phyloP scores from a whole-genome alignment of 202 grass and related monocot species.

The Digitaria exilis region DNA sequence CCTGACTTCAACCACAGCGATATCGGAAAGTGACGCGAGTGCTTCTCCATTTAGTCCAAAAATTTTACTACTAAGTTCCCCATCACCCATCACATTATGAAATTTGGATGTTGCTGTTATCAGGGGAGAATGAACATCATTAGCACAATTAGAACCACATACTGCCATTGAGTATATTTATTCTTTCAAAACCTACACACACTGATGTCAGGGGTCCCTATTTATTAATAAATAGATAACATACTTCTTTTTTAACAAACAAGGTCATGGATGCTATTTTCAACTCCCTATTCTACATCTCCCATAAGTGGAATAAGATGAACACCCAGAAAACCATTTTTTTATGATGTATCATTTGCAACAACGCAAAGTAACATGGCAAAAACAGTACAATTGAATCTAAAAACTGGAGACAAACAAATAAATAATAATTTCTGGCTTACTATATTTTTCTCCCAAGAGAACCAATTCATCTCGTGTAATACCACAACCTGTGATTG shows the following conservation, averaged over 20 bases:
- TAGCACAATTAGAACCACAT: conserved; percentile 20
- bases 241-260: background rate
- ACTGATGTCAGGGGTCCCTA: background rate
- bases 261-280: conserved; percentile 9
- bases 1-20: conserved; percentile 90
- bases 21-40: conserved; percentile 85
- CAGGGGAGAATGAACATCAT: conserved; percentile 15
- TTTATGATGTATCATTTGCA: conserved; percentile 23
- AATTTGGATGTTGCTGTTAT: conserved; percentile 75
- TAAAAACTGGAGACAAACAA: background rate
- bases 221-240: conserved; percentile 12
- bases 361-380: conserved; percentile 23
- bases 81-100: conserved; percentile 35
- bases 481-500: conserved; percentile 78
- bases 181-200: background rate
- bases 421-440: conserved; percentile 34
- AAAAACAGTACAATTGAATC: conserved; percentile 16
- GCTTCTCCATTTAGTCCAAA: conserved; percentile 78
- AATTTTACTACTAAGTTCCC: conserved; percentile 42
- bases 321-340: background rate
- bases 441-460: conserved; percentile 87
- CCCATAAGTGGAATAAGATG: conserved; percentile 6
- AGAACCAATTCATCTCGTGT: conserved; percentile 89
- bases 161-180: background rate
- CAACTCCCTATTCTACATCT: conserved; percentile 4